Evolutionary conservation across 2,329 filamentous ascomycete species (phyloP).

Genomic region (Tolypocladium tundrense): DNA sequence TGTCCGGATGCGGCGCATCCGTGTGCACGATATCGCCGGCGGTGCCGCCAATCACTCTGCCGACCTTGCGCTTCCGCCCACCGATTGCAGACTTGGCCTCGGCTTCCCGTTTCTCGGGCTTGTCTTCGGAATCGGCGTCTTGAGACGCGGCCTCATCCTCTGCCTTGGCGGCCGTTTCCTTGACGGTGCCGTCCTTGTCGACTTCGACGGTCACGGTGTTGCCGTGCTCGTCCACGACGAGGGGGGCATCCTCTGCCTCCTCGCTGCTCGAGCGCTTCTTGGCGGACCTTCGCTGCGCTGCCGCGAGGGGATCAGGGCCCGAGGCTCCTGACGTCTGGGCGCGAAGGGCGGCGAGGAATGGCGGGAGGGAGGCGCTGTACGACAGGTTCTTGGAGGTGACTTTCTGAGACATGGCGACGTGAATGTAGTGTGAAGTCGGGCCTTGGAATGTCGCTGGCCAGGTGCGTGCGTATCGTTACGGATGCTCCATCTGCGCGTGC

Average conservation of each 20-base stretch:
- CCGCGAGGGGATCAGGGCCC: constrained; percentile 42
- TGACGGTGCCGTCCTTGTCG: constrained; percentile 30
- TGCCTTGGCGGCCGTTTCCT: constrained; percentile 12
- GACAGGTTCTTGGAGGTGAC: constrained; percentile 62
- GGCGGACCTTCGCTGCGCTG: constrained; percentile 35
- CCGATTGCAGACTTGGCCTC: constrained; percentile 20
- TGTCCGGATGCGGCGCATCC: constrained; percentile 3
- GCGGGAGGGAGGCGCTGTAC: constrained; percentile 50
- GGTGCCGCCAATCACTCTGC: constrained; percentile 23
- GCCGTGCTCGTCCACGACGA: constrained; percentile 63
- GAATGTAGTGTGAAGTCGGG: neutral
- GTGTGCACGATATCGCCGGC: constrained; percentile 15
- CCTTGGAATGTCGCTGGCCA: neutral
- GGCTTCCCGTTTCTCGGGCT: constrained; percentile 11
- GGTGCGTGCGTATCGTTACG: neutral
- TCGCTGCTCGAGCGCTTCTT: constrained; percentile 52
- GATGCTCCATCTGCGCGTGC: neutral
- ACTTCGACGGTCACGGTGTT: constrained; percentile 47
- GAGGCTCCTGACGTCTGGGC: constrained; percentile 38
- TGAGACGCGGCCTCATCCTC: constrained; percentile 9
- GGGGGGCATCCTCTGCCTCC: constrained; percentile 66
- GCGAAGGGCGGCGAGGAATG: constrained; percentile 49
- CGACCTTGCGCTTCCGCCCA: constrained; percentile 44
- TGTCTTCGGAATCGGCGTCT: constrained; percentile 20
- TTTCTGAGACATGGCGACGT: constrained; percentile 37